Base-by-base conservation (phyloP, 2,329 filamentous ascomycete species). In the Trichoderma atroviride region DNA sequence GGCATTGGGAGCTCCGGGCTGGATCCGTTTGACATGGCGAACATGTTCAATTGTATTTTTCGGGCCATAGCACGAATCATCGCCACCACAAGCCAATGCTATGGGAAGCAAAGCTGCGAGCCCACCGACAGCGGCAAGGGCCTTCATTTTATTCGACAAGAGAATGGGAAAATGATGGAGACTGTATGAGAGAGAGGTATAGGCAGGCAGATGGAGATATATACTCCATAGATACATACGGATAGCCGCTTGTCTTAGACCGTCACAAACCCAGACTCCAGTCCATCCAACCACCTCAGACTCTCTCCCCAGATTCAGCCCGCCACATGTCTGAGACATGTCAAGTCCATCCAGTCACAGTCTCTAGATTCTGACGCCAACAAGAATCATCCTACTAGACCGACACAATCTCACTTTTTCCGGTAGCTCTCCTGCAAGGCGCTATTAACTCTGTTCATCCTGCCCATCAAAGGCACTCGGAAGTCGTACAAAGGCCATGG, bases 11-110 rank as follows among this genome's bases (percentile, higher is more conserved):
- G 82, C 82, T 22, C 80, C 82, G 0, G 83, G 83, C 71, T 85
- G 83, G 75, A 85, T 85, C 53, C 83, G 81, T 74, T 83, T 83
- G 70, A 83, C 82, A 69, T 83, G 79, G 56, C 83, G 81, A 68
- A 85, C 82, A 71, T 84, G 81, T 70, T 83, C 78, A 66, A 83
- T 77, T 27, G 76, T 77, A 73, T 77, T 78, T n/a, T 75, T 72
- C 27, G 82, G 81, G 1, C 81, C 81, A 64, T 81, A 83, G 74
- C 83, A 85, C 59, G 67, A 69, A 35, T 71, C 31, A 11, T 57
- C 68, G 29, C 75, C 76, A 60, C 78, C 79, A 71, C 82, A 84
- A 37, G 81, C 81, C 19, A 76, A 60, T n/a, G 70, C 71, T 13
- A 52, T 40, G 11, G 73, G 71, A 33, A 75, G 63, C 56, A 72